phyloP scores from a whole-genome alignment of 2,329 filamentous ascomycete genomes.

The Beauveria medogensis region DNA sequence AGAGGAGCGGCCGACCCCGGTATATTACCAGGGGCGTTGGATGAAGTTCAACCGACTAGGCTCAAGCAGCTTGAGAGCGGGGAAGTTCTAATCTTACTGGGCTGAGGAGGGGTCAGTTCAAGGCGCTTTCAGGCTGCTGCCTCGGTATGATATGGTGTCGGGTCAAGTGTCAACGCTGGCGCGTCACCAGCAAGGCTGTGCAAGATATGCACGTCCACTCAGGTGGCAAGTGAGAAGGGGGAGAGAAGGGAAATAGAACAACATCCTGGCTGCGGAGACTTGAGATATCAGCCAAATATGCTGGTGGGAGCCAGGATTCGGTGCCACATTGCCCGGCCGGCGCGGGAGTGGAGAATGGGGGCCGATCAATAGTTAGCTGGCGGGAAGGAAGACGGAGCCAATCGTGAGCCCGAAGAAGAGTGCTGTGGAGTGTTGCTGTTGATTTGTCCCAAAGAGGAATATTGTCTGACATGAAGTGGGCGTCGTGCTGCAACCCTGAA shows the following conservation, averaged over 20 bases:
- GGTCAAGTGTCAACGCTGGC: background rate
- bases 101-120: background rate
- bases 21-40: background rate
- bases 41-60: background rate
- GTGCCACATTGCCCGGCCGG: background rate
- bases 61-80: background rate
- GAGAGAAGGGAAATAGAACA: background rate
- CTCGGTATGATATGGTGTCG: background rate
- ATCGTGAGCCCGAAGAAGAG: background rate
- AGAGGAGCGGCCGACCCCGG: background rate
- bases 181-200: background rate
- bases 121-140: background rate
- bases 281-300: background rate
- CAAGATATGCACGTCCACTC: background rate
- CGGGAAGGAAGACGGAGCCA: background rate
- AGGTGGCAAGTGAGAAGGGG: background rate
- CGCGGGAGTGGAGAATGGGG: background rate
- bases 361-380: background rate
- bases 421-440: background rate
- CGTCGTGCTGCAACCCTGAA: background rate
- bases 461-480: conserved; percentile 6
- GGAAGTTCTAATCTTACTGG: background rate
- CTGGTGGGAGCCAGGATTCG: background rate
- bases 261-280: background rate
- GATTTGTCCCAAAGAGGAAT: conserved; percentile 1